These are phyloP conservation scores for Penicillium hesseltinei DNA, from an alignment of 2,329 filamentous ascomycete genomes.

Conservation along the genomic window DNA sequence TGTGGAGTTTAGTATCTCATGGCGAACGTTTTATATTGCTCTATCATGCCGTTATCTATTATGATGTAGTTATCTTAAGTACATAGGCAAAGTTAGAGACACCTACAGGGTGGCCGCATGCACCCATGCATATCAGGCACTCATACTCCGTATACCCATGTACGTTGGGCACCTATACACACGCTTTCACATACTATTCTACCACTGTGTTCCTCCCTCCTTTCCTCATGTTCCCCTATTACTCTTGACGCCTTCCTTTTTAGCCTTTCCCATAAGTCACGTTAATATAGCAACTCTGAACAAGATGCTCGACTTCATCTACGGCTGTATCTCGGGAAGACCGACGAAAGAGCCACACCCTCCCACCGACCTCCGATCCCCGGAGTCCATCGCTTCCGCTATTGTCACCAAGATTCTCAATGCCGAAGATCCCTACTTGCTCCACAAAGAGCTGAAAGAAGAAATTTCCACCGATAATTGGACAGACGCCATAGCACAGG, in stretches of 20 bases:
- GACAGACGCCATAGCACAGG: background rate
- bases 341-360: background rate
- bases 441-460: background rate
- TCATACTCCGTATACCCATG: too few species aligned
- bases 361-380: background rate
- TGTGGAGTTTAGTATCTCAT: background rate
- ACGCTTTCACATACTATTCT: background rate
- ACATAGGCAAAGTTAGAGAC: background rate
- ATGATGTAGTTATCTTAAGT: background rate
- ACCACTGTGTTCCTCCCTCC: background rate
- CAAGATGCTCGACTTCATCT: background rate
- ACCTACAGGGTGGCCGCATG: background rate
- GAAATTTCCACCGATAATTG: constrained; percentile 3
- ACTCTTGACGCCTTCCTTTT: background rate
- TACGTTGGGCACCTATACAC: too few species aligned
- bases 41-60: background rate
- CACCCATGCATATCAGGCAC: background rate
- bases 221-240: background rate
- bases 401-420: background rate
- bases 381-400: background rate
- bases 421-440: background rate
- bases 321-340: background rate
- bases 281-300: background rate
- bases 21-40: background rate
- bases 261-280: too few species aligned